A percentile compares a stretch with the other conserved stretches of the same genome.
Conservation (phyloP, 2,329 filamentous ascomycete species). For the Pestalotiopsis sp. region DNA sequence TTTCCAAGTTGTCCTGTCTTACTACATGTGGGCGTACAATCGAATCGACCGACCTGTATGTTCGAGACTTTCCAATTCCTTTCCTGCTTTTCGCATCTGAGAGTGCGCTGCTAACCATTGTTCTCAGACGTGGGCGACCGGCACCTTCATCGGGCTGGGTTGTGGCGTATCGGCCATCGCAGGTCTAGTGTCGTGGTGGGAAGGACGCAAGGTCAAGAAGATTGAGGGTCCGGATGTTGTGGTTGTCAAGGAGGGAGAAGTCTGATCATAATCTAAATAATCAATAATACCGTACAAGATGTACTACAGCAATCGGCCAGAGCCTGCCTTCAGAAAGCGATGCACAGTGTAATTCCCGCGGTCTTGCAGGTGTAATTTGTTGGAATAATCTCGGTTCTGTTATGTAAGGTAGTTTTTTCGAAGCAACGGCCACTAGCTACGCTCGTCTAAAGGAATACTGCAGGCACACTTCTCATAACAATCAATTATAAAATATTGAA, state of each 20-base stretch:
- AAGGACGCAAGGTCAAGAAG: conserved; percentile 72
- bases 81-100: background rate
- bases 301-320: too few species aligned
- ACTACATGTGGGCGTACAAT: conserved; percentile 84
- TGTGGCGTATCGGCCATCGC: conserved; percentile 70
- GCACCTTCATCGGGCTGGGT: conserved; percentile 75
- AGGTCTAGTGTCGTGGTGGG: conserved; percentile 70
- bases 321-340: too few species aligned
- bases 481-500: too few species aligned
- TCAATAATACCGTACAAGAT: too few species aligned
- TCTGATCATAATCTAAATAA: background rate
- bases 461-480: too few species aligned
- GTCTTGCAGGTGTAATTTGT: too few species aligned
- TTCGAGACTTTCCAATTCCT: background rate
- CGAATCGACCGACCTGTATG: conserved; percentile 65
- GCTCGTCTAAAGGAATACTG: too few species aligned
- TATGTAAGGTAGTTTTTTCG: too few species aligned
- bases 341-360: too few species aligned
- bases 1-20: conserved; percentile 73
- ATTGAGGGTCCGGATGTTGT: conserved; percentile 59
- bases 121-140: conserved; percentile 68
- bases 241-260: conserved; percentile 15
- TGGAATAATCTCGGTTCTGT: too few species aligned
- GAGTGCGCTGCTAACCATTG: background rate
- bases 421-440: too few species aligned